phyloP scores from a whole-genome alignment of 2,329 filamentous ascomycete genomes.

The Diplodia corticola region DNA sequence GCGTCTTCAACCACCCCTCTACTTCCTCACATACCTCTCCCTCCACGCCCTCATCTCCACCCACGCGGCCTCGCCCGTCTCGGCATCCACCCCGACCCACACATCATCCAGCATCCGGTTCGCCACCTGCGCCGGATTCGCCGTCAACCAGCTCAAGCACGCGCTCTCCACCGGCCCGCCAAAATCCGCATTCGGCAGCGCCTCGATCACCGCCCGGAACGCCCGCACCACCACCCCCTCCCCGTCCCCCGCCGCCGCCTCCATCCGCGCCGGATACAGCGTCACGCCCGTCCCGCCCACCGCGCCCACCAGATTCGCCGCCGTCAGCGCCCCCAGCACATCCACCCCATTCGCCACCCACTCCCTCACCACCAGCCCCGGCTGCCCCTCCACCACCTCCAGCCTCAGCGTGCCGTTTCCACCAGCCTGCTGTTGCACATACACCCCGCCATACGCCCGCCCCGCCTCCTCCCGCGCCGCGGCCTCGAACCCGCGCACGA shows the following conservation, averaged over 20 bases:
- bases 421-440: conserved; percentile 15
- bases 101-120: conserved; percentile 3
- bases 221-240: not conserved
- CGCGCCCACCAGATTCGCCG: not conserved
- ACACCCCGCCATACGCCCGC: conserved; percentile 25
- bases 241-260: not conserved
- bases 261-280: conserved; percentile 1
- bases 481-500: conserved; percentile 27
- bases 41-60: conserved; percentile 11
- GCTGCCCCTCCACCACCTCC: conserved; percentile 22
- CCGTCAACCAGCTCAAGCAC: not conserved
- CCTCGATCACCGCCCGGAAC: not conserved
- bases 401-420: conserved; percentile 20
- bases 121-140: not conserved
- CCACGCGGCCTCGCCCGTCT: not conserved
- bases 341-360: conserved; percentile 29
- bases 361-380: conserved; percentile 25
- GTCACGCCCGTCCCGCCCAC: not conserved
- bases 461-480: conserved; percentile 27
- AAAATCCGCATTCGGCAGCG: not conserved
- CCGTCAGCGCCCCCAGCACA: conserved; percentile 23
- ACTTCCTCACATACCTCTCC: conserved; percentile 2
- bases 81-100: not conserved
- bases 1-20: not conserved
- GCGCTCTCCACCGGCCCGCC: conserved; percentile 3